Conservation (phyloP, 345 rosid genomes). For the Psidium guajava region DNA sequence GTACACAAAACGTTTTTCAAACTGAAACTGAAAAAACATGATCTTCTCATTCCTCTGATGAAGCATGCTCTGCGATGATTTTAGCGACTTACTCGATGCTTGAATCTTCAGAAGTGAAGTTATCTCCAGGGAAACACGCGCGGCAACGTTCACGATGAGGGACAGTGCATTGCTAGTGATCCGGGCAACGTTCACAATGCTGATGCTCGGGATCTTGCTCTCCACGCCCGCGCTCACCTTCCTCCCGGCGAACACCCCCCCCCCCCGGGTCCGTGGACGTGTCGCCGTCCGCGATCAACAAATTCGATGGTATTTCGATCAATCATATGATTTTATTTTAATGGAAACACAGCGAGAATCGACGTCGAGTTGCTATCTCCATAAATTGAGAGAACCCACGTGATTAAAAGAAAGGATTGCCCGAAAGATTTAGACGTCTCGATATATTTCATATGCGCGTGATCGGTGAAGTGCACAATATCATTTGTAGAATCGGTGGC, state of each 20-base stretch:
- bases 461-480: background rate
- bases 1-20: background rate
- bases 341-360: background rate
- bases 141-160: constrained; percentile 19
- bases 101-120: background rate
- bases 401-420: background rate
- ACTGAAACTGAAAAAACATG: background rate
- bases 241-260: constrained; percentile 37
- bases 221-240: constrained; percentile 26
- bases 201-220: constrained; percentile 27
- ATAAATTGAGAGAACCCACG: background rate
- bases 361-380: background rate
- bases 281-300: constrained; percentile 34
- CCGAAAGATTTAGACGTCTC: background rate
- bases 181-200: constrained; percentile 21
- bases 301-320: background rate
- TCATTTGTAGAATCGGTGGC: background rate
- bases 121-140: background rate
- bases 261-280: constrained; percentile 71
- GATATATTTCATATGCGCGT: background rate
- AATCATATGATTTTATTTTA: background rate
- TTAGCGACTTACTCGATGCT: background rate
- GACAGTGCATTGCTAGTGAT: constrained; percentile 65
- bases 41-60: background rate
- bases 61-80: background rate